Evolutionary conservation across 139 green algal genomes (phyloP), one percentile per base, ranked within the genome.

Genomic region (Helicosporidium sp.): DNA sequence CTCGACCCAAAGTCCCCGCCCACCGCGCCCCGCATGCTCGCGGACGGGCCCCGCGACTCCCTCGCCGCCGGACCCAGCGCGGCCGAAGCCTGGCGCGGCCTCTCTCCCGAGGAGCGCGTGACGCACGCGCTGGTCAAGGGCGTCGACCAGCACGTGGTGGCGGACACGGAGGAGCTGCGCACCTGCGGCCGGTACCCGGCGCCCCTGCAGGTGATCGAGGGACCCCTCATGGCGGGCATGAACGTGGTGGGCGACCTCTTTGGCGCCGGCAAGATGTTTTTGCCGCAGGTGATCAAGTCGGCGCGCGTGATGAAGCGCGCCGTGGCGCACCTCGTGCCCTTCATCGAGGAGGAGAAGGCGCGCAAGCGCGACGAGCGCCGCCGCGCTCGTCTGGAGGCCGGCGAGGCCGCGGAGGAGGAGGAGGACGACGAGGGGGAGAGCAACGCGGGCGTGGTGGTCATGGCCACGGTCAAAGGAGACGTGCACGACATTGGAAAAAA

Each of bases 401-500:
- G n/a, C n/a, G n/a, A n/a, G n/a, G n/a, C n/a, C n/a, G n/a, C n/a
- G n/a, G n/a, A n/a, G n/a, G n/a, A n/a, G n/a, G n/a, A n/a, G n/a
- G n/a, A n/a, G n/a, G 74, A 63, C 25, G 52, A 60, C 19, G 48
- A 42, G 16, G 61, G 26, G 5, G 60, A 71, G 12, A 65, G 76
- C 24, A 79, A 84, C 46, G 85, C 83, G 6, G 87, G 88, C 20
- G 68, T 84, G 33, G 77, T 98, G 44, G 73, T 98, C 23, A 90
- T 98, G 46, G 88, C 88, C 20, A 98, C 88, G 0, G 88, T 96
- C 15, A 97, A 95, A 69, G 88, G 88, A 19, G 88, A 98, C 52
- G 88, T 98, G 45, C 88, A 98, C 49, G 88, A 98, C 70, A 98
- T 98, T 26, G 88, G 88, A 55, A 98, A 98, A 70, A 98, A 98